phyloP scores from a whole-genome alignment of 2,329 filamentous ascomycete genomes.

The Ophiocordyceps camponoti-saundersi region DNA sequence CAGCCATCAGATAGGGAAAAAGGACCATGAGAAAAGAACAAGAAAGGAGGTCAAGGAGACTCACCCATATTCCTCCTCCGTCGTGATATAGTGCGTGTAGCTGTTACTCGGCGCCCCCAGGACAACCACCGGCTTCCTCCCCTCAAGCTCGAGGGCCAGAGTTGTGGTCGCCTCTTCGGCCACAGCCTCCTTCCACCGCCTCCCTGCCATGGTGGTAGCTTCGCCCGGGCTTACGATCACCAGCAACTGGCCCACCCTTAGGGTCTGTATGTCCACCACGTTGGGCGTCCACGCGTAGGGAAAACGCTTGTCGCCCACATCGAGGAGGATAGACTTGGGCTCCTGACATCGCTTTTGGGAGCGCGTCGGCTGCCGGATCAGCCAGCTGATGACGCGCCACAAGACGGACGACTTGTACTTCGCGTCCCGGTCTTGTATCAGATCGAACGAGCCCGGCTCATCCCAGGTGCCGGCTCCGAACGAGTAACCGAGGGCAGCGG shows the following conservation, averaged over 20 bases:
- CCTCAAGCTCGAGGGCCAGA: slow-evolving; percentile 21
- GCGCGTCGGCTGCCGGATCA: slow-evolving; percentile 51
- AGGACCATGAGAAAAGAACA: not conserved
- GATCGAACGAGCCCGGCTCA: slow-evolving; percentile 76
- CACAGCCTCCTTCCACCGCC: slow-evolving; percentile 66
- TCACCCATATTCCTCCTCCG: slow-evolving; percentile 43
- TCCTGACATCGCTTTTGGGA: slow-evolving; percentile 59
- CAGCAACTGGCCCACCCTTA: slow-evolving; percentile 69
- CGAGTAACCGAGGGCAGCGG: slow-evolving; percentile 72
- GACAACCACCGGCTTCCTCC: slow-evolving; percentile 48
- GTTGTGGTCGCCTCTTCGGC: slow-evolving; percentile 26
- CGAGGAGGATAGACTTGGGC: slow-evolving; percentile 71
- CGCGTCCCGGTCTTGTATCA: slow-evolving; percentile 66
- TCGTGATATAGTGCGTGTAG: slow-evolving; percentile 66
- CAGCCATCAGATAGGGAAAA: no score
- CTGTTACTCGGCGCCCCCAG: slow-evolving; percentile 77
- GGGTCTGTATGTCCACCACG: slow-evolving; percentile 69
- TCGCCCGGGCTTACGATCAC: slow-evolving; percentile 79
- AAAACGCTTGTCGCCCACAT: slow-evolving; percentile 57
- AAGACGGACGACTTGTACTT: slow-evolving; percentile 54
- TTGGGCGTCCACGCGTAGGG: slow-evolving; percentile 83
- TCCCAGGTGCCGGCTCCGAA: slow-evolving; percentile 86
- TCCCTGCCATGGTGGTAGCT: slow-evolving; percentile 79
- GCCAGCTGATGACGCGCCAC: slow-evolving; percentile 57
- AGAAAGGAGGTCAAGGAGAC: not conserved